These are phyloP conservation scores for Beauveria rudraprayagi DNA, from an alignment of 2,329 filamentous ascomycete genomes.

Conservation along the genomic window DNA sequence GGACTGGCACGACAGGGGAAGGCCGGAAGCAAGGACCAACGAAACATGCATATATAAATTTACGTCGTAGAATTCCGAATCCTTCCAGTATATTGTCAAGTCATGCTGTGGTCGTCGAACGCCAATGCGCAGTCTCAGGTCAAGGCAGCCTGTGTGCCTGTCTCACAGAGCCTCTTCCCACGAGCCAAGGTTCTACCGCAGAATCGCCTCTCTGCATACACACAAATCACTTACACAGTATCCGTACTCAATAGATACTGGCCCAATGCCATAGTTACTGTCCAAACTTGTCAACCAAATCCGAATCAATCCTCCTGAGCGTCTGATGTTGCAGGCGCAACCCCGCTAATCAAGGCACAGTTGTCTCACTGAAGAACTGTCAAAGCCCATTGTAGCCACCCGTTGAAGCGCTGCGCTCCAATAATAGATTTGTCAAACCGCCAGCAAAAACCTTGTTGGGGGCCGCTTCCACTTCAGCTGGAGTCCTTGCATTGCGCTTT, in stretches of 20 bases:
- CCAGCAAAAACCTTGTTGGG: not conserved
- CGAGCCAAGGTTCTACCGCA: no score
- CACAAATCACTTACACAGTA: no score
- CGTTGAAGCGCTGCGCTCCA: not conserved
- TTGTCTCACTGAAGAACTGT: not conserved
- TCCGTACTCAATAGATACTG: no score
- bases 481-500: not conserved
- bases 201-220: no score
- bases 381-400: not conserved
- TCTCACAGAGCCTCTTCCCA: no score
- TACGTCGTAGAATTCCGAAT: not conserved
- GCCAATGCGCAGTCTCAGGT: no score
- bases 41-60: not conserved
- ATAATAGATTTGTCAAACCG: conserved; percentile 1
- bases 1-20: not conserved
- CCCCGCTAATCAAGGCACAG: conserved; percentile 1
- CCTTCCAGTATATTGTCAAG: no score
- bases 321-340: not conserved
- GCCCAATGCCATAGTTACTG: no score
- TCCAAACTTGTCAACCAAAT: not conserved
- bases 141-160: no score
- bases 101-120: no score
- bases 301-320: not conserved
- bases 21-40: not conserved
- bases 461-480: not conserved